These are phyloP conservation scores for Lagenaria siceraria DNA, from an alignment of 306 rosid species.

Conservation along the genomic window DNA sequence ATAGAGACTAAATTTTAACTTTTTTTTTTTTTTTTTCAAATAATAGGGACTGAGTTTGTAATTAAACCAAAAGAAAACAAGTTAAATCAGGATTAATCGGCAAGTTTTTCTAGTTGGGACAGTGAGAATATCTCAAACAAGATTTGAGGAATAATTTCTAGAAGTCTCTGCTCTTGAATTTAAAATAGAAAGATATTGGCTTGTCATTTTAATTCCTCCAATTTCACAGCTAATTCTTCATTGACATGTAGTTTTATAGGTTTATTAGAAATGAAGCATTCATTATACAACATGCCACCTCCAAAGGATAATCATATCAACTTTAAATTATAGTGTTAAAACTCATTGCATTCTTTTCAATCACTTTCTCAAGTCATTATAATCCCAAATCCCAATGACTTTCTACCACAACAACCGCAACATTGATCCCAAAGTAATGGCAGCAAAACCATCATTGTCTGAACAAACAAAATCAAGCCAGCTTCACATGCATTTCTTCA, in stretches of 20 bases:
- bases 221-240: neutral
- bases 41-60: too few species aligned
- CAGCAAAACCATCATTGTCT: neutral
- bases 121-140: neutral
- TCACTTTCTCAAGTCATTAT: neutral
- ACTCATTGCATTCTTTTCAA: neutral
- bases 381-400: conserved; percentile 3
- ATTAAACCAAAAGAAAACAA: neutral
- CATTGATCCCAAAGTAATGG: neutral
- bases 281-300: neutral
- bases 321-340: neutral
- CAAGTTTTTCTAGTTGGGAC: neutral
- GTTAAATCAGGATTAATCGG: neutral
- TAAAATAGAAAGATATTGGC: neutral
- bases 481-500: conserved; percentile 10
- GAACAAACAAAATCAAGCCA: neutral
- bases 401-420: neutral
- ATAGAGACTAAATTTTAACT: too few species aligned
- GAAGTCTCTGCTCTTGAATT: neutral
- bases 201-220: neutral
- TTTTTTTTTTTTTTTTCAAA: too few species aligned
- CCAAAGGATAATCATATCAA: neutral
- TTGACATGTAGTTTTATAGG: neutral
- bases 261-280: conserved; percentile 7
- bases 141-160: neutral